Conservation (phyloP, 441 rosid genomes). For the Hura crepitans region DNA sequence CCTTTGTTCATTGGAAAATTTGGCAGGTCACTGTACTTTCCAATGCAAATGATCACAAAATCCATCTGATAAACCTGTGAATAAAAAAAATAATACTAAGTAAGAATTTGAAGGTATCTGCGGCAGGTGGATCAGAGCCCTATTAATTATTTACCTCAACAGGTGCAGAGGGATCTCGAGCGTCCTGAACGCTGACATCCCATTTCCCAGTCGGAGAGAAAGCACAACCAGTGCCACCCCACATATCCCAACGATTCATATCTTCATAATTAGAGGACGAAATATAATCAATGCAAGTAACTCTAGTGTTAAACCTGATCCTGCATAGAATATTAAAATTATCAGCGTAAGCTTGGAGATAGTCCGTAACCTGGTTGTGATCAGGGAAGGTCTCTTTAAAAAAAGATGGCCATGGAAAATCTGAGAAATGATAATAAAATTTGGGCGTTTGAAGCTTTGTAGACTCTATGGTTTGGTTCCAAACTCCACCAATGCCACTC, state of each 20-base stretch:
- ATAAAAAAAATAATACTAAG: background rate
- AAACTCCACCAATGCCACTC: conserved; percentile 36
- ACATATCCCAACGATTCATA: conserved; percentile 28
- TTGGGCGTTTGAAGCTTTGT: conserved; percentile 48
- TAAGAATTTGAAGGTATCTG: background rate
- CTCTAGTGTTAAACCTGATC: conserved; percentile 36
- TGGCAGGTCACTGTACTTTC: conserved; percentile 41
- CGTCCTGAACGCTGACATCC: conserved; percentile 26
- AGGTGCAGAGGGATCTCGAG: conserved; percentile 13
- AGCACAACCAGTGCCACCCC: conserved; percentile 38
- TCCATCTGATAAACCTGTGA: conserved; percentile 33
- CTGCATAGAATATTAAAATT: conserved; percentile 33
- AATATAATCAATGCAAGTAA: conserved; percentile 28
- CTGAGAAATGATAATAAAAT: conserved; percentile 38
- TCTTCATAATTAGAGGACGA: conserved; percentile 21
- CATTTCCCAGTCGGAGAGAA: conserved; percentile 32
- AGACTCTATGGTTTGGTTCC: conserved; percentile 35
- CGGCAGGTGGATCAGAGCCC: background rate
- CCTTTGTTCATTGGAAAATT: conserved; percentile 35
- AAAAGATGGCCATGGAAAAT: conserved; percentile 45
- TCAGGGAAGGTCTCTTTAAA: conserved; percentile 31
- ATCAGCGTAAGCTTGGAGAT: conserved; percentile 31
- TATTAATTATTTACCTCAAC: conserved; percentile 17
- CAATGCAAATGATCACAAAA: conserved; percentile 44
- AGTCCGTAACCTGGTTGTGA: conserved; percentile 35